These are phyloP conservation scores for Sporothrix mexicana DNA, from an alignment of 2,329 filamentous ascomycete species.

Conservation along the genomic window DNA sequence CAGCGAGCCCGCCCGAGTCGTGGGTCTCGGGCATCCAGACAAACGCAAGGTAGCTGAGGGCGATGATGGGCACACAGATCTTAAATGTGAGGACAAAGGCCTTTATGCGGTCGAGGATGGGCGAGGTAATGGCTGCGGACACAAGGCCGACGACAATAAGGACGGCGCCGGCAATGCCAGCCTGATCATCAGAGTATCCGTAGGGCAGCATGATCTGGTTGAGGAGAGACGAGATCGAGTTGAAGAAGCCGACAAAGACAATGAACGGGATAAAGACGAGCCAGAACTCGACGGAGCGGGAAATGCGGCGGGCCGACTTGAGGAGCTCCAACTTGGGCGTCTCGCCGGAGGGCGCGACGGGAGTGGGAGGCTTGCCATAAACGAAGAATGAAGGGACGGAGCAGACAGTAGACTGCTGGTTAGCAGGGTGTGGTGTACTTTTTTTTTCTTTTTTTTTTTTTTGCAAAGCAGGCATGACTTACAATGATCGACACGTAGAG, in stretches of 20 bases:
- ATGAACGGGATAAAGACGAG: slow-evolving; percentile 81
- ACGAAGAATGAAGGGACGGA: slow-evolving; percentile 81
- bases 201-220: slow-evolving; percentile 91
- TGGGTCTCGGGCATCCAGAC: slow-evolving; percentile 77
- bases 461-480: too few species aligned
- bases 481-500: slow-evolving; percentile 85
- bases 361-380: slow-evolving; percentile 76
- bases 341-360: slow-evolving; percentile 70
- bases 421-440: too few species aligned
- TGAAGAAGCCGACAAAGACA: slow-evolving; percentile 91
- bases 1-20: slow-evolving; percentile 56
- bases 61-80: slow-evolving; percentile 75
- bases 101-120: slow-evolving; percentile 85
- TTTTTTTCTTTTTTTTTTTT: too few species aligned
- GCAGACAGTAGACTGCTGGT: slow-evolving; percentile 61
- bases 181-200: slow-evolving; percentile 79
- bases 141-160: slow-evolving; percentile 89
- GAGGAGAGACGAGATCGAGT: slow-evolving; percentile 83
- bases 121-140: slow-evolving; percentile 74
- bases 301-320: slow-evolving; percentile 60
- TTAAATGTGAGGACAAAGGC: slow-evolving; percentile 76
- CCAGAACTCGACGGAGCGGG: slow-evolving; percentile 73
- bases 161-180: slow-evolving; percentile 87
- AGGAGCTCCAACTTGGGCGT: slow-evolving; percentile 60
- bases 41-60: slow-evolving; percentile 74